Evolutionary conservation across 768 basidiomycete species (phyloP).

Genomic region (Hericium alpestre): DNA sequence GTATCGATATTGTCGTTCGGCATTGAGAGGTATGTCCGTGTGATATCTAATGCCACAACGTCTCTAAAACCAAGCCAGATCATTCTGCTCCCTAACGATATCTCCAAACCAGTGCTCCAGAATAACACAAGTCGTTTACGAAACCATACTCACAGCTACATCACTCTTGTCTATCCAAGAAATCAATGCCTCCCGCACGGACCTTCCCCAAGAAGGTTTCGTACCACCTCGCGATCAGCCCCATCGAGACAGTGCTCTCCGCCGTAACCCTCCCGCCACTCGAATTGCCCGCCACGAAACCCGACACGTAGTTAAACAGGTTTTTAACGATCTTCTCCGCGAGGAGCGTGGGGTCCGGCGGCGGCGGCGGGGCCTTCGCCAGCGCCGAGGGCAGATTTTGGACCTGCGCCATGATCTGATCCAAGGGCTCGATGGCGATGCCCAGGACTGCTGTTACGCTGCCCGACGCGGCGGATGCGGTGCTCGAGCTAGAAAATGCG

Average conservation of each 20-base stretch:
- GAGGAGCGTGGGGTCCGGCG: constrained; percentile 39
- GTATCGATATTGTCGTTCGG: too few relatives aligned
- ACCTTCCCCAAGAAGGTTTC: constrained; percentile 55
- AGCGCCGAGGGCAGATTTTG: constrained; percentile 29
- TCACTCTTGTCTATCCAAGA: constrained; percentile 38
- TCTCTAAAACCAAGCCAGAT: too few relatives aligned
- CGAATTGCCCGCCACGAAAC: constrained; percentile 36
- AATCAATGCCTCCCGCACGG: constrained; percentile 45
- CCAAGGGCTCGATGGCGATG: constrained; percentile 67
- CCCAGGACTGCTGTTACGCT: constrained; percentile 70
- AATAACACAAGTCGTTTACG: too few relatives aligned
- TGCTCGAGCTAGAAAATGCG: constrained; percentile 20
- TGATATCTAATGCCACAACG: too few relatives aligned
- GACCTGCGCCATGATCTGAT: constrained; percentile 49
- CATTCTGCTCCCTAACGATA: too few relatives aligned
- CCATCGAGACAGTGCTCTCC: constrained; percentile 51
- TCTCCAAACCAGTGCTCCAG: too few relatives aligned
- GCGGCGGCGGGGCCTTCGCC: constrained; percentile 17
- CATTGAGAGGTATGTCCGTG: too few relatives aligned
- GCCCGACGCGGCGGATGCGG: constrained; percentile 12
- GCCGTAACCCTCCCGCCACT: constrained; percentile 30
- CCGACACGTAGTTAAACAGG: constrained; percentile 63
- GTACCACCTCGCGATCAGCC: constrained; percentile 58
- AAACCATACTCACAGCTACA: too few relatives aligned
- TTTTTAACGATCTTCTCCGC: constrained; percentile 67